These are phyloP conservation scores for Aspergillus tubingensis DNA, from an alignment of 2,329 filamentous ascomycete genomes.

Conservation along the genomic window DNA sequence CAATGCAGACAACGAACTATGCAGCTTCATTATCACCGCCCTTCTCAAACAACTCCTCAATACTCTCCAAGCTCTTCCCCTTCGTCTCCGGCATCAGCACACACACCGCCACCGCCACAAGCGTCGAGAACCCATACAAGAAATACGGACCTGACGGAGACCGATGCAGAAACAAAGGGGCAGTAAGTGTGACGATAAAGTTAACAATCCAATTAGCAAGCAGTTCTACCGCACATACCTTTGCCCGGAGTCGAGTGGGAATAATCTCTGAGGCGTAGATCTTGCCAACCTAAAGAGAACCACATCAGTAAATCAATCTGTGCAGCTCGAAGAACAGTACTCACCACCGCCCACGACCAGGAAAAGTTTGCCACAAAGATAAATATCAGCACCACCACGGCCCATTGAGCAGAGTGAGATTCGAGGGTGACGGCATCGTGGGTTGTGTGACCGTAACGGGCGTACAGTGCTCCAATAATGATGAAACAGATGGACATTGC, in stretches of 20 bases:
- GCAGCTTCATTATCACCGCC: background rate
- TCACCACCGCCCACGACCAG: conserved; percentile 30
- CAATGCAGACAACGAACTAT: too few relatives aligned
- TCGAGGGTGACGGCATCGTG: conserved; percentile 20
- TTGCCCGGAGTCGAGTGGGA: conserved; percentile 15
- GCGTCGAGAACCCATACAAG: conserved; percentile 18
- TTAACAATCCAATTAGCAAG: conserved; percentile 20
- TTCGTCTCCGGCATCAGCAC: conserved; percentile 22
- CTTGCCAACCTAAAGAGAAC: conserved; percentile 17
- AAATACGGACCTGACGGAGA: conserved; percentile 18
- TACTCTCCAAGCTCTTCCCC: conserved; percentile 16
- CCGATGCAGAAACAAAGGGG: conserved; percentile 15
- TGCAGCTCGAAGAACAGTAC: background rate
- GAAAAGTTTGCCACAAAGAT: conserved; percentile 33
- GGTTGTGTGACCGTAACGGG: conserved; percentile 13
- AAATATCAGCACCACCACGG: conserved; percentile 32
- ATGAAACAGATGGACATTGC: conserved; percentile 27
- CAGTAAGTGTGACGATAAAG: conserved; percentile 15
- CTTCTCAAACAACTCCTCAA: conserved; percentile 16
- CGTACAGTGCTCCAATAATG: conserved; percentile 17
- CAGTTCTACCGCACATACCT: conserved; percentile 18
- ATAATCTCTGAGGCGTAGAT: conserved; percentile 22
- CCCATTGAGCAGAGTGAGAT: conserved; percentile 19
- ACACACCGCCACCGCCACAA: conserved; percentile 15
- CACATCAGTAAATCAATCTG: background rate